Evolutionary conservation across 352 stramenopile species (phyloP).

Genomic region (Phytophthora crassamura): DNA sequence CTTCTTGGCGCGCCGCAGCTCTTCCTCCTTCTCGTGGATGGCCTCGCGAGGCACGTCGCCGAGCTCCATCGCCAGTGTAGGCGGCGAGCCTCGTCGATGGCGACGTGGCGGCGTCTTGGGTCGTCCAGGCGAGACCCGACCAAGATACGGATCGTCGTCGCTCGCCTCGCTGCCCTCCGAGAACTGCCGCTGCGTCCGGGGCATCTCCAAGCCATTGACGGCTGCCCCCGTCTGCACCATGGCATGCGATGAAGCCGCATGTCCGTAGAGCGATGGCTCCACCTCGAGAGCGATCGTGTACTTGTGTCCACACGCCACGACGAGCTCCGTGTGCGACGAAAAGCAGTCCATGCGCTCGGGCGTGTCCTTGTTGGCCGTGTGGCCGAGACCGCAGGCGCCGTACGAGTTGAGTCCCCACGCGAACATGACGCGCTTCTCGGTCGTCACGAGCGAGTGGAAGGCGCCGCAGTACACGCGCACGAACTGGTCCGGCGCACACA

Average conservation of each 20-base stretch:
- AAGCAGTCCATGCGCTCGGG: conserved; percentile 84
- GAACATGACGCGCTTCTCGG: conserved; percentile 68
- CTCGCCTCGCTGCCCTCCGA: conserved; percentile 34
- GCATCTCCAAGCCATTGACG: conserved; percentile 19
- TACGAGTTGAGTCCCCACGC: conserved; percentile 85
- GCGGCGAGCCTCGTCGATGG: conserved; percentile 32
- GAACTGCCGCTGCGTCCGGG: conserved; percentile 16
- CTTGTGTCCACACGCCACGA: conserved; percentile 82
- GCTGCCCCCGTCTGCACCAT: conserved; percentile 13
- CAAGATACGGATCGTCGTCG: conserved; percentile 29
- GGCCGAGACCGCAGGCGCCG: conserved; percentile 77
- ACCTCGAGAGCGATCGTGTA: conserved; percentile 82
- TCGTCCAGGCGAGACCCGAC: conserved; percentile 16
- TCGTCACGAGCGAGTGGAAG: conserved; percentile 83
- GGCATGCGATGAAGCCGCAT: conserved; percentile 7
- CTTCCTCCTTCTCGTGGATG: conserved; percentile 84
- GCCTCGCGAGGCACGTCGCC: conserved; percentile 39
- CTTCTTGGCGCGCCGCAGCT: conserved; percentile 83
- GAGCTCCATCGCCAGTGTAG: conserved; percentile 29
- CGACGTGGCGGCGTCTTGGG: conserved; percentile 20
- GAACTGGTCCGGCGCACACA: conserved; percentile 58
- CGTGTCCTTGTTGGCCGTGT: conserved; percentile 82
- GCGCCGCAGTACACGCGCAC: conserved; percentile 75
- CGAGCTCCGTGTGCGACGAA: conserved; percentile 52
- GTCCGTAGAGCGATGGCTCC: conserved; percentile 29